phyloP scores from a whole-genome alignment of 2,329 filamentous ascomycete genomes.

The Trichoderma afroharzianum region DNA sequence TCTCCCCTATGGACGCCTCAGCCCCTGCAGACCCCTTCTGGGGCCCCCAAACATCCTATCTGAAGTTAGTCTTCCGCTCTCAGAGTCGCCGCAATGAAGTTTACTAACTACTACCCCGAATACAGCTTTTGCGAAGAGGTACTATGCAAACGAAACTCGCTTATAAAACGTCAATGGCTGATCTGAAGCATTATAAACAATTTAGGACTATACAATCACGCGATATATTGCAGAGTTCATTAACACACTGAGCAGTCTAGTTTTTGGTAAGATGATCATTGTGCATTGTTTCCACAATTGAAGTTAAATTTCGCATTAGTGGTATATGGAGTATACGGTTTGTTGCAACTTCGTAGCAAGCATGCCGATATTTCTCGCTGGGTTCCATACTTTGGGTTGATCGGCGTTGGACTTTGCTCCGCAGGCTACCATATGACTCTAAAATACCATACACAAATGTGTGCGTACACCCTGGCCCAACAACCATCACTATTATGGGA shows the following conservation, averaged over 20 bases:
- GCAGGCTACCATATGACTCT: constrained; percentile 34
- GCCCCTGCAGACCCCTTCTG: constrained; percentile 24
- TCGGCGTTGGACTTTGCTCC: constrained; percentile 34
- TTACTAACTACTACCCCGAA: too few relatives aligned
- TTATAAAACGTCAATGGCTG: too few relatives aligned
- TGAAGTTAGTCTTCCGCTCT: constrained; percentile 25
- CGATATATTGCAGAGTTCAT: too few relatives aligned
- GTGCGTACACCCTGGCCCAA: constrained; percentile 21
- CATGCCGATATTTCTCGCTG: too few relatives aligned
- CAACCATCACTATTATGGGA: too few relatives aligned
- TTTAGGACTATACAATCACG: too few relatives aligned
- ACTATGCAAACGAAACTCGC: too few relatives aligned
- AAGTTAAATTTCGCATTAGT: neutral
- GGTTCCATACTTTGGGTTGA: constrained; percentile 28
- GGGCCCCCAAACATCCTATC: constrained; percentile 31
- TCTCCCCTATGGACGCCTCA: neutral
- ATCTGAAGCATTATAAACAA: too few relatives aligned
- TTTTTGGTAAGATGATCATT: neutral
- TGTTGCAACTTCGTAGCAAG: neutral
- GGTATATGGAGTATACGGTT: neutral
- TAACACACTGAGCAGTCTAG: neutral
- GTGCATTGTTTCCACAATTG: neutral
- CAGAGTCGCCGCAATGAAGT: neutral
- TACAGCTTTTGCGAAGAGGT: too few relatives aligned
- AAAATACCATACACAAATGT: constrained; percentile 36